Percentiles rank a stretch among this genome's conserved stretches.
Conservation (phyloP, 1,284 basidiomycete species). For the Malassezia restricta region DNA sequence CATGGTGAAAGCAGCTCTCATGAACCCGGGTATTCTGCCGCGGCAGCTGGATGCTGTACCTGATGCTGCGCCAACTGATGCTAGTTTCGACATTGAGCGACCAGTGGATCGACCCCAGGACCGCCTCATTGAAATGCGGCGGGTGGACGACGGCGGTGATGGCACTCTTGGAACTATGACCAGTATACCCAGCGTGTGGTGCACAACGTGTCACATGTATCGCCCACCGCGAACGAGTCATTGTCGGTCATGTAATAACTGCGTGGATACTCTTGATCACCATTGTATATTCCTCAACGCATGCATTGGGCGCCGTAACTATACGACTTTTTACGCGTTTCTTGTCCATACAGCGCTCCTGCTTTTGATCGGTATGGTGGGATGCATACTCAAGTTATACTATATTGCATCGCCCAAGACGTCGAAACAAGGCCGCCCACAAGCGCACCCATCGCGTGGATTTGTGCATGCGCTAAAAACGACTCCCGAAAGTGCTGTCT, state of each 20-base stretch:
- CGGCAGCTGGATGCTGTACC: constrained; percentile 39
- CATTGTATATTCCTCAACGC: constrained; percentile 46
- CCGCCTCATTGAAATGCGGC: constrained; percentile 20
- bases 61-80: constrained; percentile 16
- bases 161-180: constrained; percentile 4
- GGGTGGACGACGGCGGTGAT: constrained; percentile 15
- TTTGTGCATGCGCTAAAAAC: constrained; percentile 24
- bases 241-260: constrained; percentile 45
- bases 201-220: constrained; percentile 41
- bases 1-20: constrained; percentile 36
- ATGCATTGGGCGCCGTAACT: constrained; percentile 44
- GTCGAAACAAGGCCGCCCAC: constrained; percentile 1
- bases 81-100: neutral
- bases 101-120: constrained; percentile 18
- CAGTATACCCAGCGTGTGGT: constrained; percentile 38
- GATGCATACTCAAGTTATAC: constrained; percentile 20
- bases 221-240: constrained; percentile 41
- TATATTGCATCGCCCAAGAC: constrained; percentile 15
- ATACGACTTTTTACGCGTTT: constrained; percentile 41
- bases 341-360: constrained; percentile 15
- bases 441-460: constrained; percentile 9
- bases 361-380: constrained; percentile 5
- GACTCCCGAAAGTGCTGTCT: constrained; percentile 28
- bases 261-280: constrained; percentile 45
- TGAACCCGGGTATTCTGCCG: constrained; percentile 43